Percentiles rank a stretch among this genome's conserved stretches.
These are phyloP conservation scores for Onygena corvina DNA, from an alignment of 2,329 filamentous ascomycete genomes.

Conservation along the genomic window DNA sequence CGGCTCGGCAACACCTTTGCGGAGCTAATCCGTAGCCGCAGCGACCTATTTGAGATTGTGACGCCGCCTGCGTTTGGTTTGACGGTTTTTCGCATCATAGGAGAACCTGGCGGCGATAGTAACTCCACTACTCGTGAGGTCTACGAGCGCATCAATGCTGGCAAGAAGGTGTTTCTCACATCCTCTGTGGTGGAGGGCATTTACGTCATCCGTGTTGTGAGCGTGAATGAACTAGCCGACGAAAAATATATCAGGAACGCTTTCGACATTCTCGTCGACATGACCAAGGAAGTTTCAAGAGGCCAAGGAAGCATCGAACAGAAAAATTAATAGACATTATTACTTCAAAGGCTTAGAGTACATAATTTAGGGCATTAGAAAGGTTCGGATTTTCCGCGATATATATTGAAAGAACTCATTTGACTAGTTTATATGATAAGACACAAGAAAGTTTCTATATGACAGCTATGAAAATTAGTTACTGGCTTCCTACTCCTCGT, in stretches of 20 bases:
- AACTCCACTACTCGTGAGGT: conserved; percentile 50
- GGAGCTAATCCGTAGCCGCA: conserved; percentile 43
- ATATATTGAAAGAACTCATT: too few species aligned
- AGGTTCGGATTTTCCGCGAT: too few species aligned
- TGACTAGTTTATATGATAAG: not conserved
- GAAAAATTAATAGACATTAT: not conserved
- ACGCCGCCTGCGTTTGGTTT: conserved; percentile 65
- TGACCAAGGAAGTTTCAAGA: conserved; percentile 44
- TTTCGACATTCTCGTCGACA: conserved; percentile 59
- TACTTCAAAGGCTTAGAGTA: too few species aligned
- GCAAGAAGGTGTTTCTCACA: conserved; percentile 72
- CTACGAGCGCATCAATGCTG: conserved; percentile 60
- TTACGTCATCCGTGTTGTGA: conserved; percentile 72
- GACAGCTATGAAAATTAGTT: not conserved
- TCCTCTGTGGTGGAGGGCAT: conserved; percentile 59
- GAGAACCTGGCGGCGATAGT: conserved; percentile 18
- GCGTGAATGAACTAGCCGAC: conserved; percentile 56
- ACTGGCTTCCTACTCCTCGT: not conserved
- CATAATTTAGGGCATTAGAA: too few species aligned
- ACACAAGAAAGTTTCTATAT: not conserved
- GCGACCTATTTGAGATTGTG: conserved; percentile 64
- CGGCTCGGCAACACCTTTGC: conserved; percentile 59
- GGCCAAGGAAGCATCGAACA: not conserved
- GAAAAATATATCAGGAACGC: conserved; percentile 59
- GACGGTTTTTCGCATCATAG: conserved; percentile 58